Percentiles rank a stretch among this genome's conserved stretches.
Conservation (phyloP, 345 rosid species). For the Arabis hirsuta region DNA sequence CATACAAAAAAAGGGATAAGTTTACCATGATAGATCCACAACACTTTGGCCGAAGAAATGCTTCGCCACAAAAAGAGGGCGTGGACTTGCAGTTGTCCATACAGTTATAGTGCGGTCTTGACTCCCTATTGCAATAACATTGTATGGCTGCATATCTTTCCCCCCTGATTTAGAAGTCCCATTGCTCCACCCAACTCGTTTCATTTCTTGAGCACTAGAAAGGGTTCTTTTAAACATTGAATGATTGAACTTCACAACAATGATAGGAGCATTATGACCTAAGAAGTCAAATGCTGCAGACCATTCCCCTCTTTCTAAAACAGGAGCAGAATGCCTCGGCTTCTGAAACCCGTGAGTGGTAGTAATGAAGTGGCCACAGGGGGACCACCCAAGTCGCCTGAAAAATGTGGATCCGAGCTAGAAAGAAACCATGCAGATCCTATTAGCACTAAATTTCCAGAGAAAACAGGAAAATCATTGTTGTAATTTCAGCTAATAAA, state of each 20-base stretch:
- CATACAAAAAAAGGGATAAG: slow-evolving; percentile 5
- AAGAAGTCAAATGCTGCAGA: slow-evolving; percentile 95
- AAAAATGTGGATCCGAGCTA: slow-evolving; percentile 99
- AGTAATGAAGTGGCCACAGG: slow-evolving; percentile 97
- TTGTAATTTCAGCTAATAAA: slow-evolving; percentile 2
- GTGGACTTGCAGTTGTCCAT: slow-evolving; percentile 97
- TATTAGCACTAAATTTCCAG: slow-evolving; percentile 34
- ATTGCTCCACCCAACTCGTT: slow-evolving; percentile 81
- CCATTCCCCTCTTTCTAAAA: slow-evolving; percentile 99
- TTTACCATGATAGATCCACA: slow-evolving; percentile 97
- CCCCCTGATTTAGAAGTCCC: slow-evolving; percentile 81
- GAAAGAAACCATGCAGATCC: slow-evolving; percentile 34
- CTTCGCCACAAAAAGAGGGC: slow-evolving; percentile 97
- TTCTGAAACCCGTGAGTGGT: slow-evolving; percentile 99
- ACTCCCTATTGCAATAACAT: slow-evolving; percentile 97
- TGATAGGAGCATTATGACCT: slow-evolving; percentile 97
- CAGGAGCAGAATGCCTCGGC: slow-evolving; percentile 99
- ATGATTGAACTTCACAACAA: slow-evolving; percentile 93
- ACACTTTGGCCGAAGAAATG: slow-evolving; percentile 99
- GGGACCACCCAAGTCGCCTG: slow-evolving; percentile 99
- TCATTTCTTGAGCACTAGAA: slow-evolving; percentile 57
- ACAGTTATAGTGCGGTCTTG: slow-evolving; percentile 99
- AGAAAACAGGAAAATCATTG: not conserved
- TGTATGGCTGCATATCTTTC: slow-evolving; percentile 85
- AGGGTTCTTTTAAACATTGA: slow-evolving; percentile 82